phyloP scores from a whole-genome alignment of 805 yeast genomes.

The Ogataea sp. region DNA sequence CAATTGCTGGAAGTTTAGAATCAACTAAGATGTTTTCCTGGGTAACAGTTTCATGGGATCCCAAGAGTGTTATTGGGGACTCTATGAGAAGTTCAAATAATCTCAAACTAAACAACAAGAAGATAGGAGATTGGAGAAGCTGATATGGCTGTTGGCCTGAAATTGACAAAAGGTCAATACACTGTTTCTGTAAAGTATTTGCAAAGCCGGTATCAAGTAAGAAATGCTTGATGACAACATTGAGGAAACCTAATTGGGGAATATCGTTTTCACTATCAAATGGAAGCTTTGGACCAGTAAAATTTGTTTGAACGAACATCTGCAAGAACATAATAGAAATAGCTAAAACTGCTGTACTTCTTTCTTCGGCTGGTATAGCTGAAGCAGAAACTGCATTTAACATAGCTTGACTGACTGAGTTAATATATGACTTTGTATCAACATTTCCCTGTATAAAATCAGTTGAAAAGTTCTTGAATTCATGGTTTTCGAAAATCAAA shows the following conservation, averaged over 20 bases:
- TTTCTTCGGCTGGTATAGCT: neutral
- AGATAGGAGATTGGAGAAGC: conserved; percentile 42
- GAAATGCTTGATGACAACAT: conserved; percentile 7
- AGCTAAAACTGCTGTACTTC: conserved; percentile 10
- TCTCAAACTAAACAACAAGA: conserved; percentile 33
- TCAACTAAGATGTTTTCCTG: conserved; percentile 15
- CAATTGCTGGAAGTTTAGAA: conserved; percentile 8
- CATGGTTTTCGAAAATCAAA: conserved; percentile 9
- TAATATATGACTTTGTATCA: conserved; percentile 1
- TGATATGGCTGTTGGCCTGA: conserved; percentile 66
- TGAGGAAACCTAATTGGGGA: conserved; percentile 12
- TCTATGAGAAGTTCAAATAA: conserved; percentile 33
- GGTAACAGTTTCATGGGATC: conserved; percentile 7
- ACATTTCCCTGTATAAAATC: neutral
- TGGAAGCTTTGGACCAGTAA: conserved; percentile 69
- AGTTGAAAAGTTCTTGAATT: conserved; percentile 2
- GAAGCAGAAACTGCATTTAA: conserved; percentile 4
- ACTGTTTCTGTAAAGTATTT: conserved; percentile 1
- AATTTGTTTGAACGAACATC: conserved; percentile 65
- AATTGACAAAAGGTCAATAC: conserved; percentile 11
- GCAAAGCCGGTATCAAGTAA: conserved; percentile 14
- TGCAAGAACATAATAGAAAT: conserved; percentile 58
- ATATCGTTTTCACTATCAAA: conserved; percentile 14
- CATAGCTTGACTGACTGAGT: neutral
- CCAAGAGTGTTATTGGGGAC: conserved; percentile 15